Base-by-base conservation (phyloP, 331 rosid species). In the Pyrus hybrid region DNA sequence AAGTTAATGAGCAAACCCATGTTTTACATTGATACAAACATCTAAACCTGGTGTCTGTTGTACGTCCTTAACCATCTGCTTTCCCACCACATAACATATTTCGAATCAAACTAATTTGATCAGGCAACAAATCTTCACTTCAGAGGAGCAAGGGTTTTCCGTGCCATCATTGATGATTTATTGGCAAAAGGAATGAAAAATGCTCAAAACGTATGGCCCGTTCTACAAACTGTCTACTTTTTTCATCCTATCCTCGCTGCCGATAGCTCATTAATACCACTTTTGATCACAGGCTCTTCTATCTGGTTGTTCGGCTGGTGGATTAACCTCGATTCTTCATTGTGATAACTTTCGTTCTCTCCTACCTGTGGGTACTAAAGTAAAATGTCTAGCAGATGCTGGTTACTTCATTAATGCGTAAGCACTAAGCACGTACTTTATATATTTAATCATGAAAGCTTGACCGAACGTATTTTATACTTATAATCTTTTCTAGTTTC, bases 271-370 rank as follows among this genome's bases (percentile, higher is more conserved):
- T 80, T 51, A 22, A 17, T 73, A 4, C 14, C 72, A 68, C 79
- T 63, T 83, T 61, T 75, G 22, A 83, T 73, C 71, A 17, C 91
- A 92, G 97, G 99, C 97, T 66, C 79, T 95, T 64, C 91, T 95
- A 47, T 92, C 99, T n/a, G 99, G 99, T 72, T 92, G 97, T 81
- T 95, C 99, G 2, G 99, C 99, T 69, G 99, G 99, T 32, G 99
- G 96, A 81, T 85, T 95, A 81, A 30, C 97, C 61, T 85, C 99
- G 51, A 82, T 95, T 67, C 84, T 95, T 81, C 87, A 95, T 47
- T 95, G 99, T 80, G 99, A 95, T 88, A 85, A 80, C 56, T 92
- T 95, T 60, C 84, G 81, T 76, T 82, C 97, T 77, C 80, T 92
- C 22, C 61, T 95, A 29, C 97, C 99, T 11, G 7, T 16, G 0